Evolutionary conservation across 2,329 filamentous ascomycete species (phyloP).

Genomic region (Aspergillaceae sp.): DNA sequence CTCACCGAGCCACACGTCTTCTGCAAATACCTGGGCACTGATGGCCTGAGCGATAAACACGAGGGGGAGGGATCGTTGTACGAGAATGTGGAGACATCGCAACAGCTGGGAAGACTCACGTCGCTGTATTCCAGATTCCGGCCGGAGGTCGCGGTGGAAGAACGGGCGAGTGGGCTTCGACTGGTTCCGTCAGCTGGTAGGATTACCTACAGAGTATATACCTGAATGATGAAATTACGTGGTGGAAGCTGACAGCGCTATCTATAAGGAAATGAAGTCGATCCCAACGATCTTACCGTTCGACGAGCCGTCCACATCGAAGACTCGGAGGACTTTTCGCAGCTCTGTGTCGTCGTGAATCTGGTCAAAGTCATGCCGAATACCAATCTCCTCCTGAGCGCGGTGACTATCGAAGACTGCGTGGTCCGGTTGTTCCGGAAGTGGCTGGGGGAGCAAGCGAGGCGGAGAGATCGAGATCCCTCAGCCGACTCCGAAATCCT

Average conservation of each 20-base stretch:
- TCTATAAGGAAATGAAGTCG: constrained; percentile 6
- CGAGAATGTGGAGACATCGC: constrained; percentile 21
- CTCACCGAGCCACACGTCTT: constrained; percentile 60
- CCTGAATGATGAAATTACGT: no score
- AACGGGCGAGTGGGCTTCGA: constrained; percentile 2
- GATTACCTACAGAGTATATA: no score
- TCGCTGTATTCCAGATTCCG: constrained; percentile 62
- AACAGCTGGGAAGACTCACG: constrained; percentile 41
- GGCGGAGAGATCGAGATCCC: background rate
- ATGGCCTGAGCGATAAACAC: constrained; percentile 45
- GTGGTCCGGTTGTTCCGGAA: constrained; percentile 63
- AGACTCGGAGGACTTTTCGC: constrained; percentile 56
- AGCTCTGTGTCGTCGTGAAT: constrained; percentile 61
- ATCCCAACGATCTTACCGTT: constrained; percentile 1
- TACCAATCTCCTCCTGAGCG: constrained; percentile 54
- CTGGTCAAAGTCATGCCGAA: constrained; percentile 58
- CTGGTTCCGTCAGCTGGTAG: constrained; percentile 3
- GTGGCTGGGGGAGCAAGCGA: constrained; percentile 52
- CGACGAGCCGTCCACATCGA: background rate
- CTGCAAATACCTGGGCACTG: constrained; percentile 59
- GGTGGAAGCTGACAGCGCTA: no score
- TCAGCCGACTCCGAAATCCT: constrained; percentile 39
- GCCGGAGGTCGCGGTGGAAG: constrained; percentile 51
- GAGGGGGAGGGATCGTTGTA: constrained; percentile 31
- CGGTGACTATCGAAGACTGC: constrained; percentile 58